phyloP scores from a whole-genome alignment of 352 stramenopile genomes.

The Phytophthora sansomeana region DNA sequence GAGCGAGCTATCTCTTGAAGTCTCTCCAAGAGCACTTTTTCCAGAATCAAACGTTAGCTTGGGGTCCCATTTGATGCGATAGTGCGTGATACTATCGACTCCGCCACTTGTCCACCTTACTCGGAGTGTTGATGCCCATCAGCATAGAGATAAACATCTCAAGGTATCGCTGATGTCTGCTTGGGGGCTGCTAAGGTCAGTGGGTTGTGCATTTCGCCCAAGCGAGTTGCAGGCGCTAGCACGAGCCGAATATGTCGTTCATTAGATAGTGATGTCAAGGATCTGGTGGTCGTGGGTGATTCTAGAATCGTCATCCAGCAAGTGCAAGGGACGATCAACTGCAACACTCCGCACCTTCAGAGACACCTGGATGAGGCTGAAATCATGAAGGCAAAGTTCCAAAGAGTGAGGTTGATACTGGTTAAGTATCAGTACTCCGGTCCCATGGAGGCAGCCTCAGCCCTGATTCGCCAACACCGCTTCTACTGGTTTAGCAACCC shows the following conservation, averaged over 20 bases:
- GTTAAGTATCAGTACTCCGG: no score
- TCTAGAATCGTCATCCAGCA: no score
- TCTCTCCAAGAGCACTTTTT: slow-evolving; percentile 22
- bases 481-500: no score
- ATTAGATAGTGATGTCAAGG: no score
- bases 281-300: no score
- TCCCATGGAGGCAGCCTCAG: no score
- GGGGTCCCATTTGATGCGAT: slow-evolving; percentile 95
- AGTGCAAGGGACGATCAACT: no score
- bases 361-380: no score
- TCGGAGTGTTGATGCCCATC: slow-evolving; percentile 80
- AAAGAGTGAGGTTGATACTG: no score
- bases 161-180: slow-evolving; percentile 88
- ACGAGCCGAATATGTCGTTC: slow-evolving; percentile 84
- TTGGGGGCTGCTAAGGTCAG: slow-evolving; percentile 75
- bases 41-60: slow-evolving; percentile 85
- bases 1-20: slow-evolving; percentile 62
- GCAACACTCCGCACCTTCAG: no score
- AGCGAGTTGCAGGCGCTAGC: slow-evolving; percentile 92
- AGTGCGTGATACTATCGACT: slow-evolving; percentile 94
- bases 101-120: slow-evolving; percentile 92
- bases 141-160: slow-evolving; percentile 75
- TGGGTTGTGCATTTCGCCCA: slow-evolving; percentile 90
- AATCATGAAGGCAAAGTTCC: no score
- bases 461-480: no score